A percentile compares a stretch with the other conserved stretches of the same genome.
Conservation (phyloP, 2,329 filamentous ascomycete genomes). For the Botrytis byssoidea region DNA sequence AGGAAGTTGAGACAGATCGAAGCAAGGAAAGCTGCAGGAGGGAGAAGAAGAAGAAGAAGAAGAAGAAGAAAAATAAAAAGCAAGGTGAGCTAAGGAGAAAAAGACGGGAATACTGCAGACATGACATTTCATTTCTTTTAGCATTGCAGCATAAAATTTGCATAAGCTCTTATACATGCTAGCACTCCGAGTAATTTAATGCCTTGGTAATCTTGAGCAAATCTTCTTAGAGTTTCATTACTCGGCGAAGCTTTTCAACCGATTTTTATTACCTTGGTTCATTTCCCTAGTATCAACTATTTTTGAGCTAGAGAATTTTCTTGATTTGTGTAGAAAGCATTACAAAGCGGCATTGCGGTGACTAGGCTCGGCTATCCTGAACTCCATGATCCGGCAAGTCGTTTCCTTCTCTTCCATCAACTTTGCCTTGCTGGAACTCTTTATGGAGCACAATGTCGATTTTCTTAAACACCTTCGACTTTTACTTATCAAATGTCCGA, state of each 20-base stretch:
- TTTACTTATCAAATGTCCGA: background rate
- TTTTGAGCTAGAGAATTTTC: background rate
- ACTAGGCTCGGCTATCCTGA: background rate
- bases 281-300: background rate
- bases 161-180: slow-evolving; percentile 3
- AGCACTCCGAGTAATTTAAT: background rate
- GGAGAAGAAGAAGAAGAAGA: background rate
- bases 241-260: background rate
- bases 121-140: background rate
- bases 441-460: background rate
- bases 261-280: background rate
- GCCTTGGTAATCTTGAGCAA: background rate
- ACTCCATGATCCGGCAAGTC: background rate
- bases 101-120: background rate
- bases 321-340: background rate
- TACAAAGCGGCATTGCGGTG: slow-evolving; percentile 1
- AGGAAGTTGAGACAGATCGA: background rate
- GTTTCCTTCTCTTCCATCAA: background rate
- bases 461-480: background rate
- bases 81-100: background rate
- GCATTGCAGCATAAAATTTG: background rate
- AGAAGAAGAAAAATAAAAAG: background rate
- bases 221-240: background rate
- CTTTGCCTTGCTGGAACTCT: background rate
- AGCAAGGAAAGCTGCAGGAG: background rate